Conservation (phyloP, 2,329 filamentous ascomycete genomes). For the Beauveria rudraprayagi region DNA sequence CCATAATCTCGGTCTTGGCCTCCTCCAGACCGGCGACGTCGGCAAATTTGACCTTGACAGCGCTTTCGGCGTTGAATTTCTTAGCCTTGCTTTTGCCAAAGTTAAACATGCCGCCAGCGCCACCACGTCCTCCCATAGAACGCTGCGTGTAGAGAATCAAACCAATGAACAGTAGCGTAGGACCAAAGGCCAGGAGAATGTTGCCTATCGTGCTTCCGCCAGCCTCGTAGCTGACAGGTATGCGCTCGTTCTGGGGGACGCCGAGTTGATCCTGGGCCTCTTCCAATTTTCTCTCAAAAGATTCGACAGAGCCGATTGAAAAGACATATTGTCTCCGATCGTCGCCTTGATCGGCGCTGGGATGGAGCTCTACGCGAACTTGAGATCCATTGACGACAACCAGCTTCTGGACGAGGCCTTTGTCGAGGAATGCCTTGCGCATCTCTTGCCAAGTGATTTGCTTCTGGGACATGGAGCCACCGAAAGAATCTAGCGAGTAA, state of each 20-base stretch:
- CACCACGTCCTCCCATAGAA: conserved; percentile 60
- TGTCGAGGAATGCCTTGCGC: conserved; percentile 85
- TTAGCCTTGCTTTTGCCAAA: conserved; percentile 95
- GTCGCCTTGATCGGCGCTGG: conserved; percentile 57
- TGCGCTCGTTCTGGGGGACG: conserved; percentile 80
- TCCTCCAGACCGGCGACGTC: conserved; percentile 98
- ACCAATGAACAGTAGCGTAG: conserved; percentile 78
- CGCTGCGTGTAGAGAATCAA: conserved; percentile 72
- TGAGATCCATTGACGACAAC: conserved; percentile 64
- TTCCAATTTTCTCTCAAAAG: conserved; percentile 83
- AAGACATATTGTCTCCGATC: conserved; percentile 64
- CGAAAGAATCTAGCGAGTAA: conserved; percentile 34
- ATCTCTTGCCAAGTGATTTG: conserved; percentile 99
- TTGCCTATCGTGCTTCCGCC: conserved; percentile 70
- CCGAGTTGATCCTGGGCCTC: conserved; percentile 79
- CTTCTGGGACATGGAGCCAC: conserved; percentile 37
- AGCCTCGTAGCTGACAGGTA: conserved; percentile 80
- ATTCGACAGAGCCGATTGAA: conserved; percentile 88
- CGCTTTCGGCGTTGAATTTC: conserved; percentile 94
- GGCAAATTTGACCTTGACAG: conserved; percentile 92
- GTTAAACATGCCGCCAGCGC: conserved; percentile 76
- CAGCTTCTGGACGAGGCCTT: conserved; percentile 90
- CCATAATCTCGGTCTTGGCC: conserved; percentile 97
- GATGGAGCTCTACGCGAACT: conserved; percentile 74
- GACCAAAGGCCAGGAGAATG: conserved; percentile 70